Evolutionary conservation across 768 basidiomycete genomes (phyloP).

Genomic region (Boletus coccyginus): DNA sequence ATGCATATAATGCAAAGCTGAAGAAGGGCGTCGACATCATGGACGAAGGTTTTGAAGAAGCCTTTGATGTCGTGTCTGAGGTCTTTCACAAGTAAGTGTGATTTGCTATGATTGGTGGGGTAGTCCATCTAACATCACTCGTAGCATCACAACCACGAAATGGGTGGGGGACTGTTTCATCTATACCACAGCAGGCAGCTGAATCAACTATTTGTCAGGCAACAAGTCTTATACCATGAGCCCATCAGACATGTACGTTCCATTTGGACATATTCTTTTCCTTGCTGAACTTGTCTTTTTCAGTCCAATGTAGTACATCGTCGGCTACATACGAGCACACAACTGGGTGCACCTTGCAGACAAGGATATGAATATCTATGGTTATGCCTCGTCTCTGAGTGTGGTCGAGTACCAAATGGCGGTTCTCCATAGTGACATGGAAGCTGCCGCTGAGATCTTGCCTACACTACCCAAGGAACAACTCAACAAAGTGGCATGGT

Average conservation of each 20-base stretch:
- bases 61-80: conserved; percentile 91
- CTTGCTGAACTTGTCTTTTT: neutral
- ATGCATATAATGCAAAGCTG: conserved; percentile 77
- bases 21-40: conserved; percentile 71
- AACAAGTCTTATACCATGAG: conserved; percentile 91
- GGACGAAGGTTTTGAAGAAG: conserved; percentile 96
- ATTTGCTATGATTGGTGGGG: conserved; percentile 16
- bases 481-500: conserved; percentile 88
- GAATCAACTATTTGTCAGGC: conserved; percentile 94
- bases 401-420: conserved; percentile 98
- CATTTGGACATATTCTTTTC: conserved; percentile 35
- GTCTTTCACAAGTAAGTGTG: conserved; percentile 68
- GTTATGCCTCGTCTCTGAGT: conserved; percentile 77
- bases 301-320: conserved; percentile 83
- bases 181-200: conserved; percentile 86
- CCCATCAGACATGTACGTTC: conserved; percentile 86
- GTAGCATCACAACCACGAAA: conserved; percentile 89
- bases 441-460: conserved; percentile 76
- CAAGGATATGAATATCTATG: conserved; percentile 87
- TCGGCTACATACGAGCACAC: conserved; percentile 92
- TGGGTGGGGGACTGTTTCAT: conserved; percentile 99
- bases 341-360: conserved; percentile 93
- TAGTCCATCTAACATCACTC: neutral
- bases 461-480: conserved; percentile 87
- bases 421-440: conserved; percentile 85